Base-by-base conservation (phyloP, 2,329 filamentous ascomycete genomes). In the Pyricularia pennisetigena region DNA sequence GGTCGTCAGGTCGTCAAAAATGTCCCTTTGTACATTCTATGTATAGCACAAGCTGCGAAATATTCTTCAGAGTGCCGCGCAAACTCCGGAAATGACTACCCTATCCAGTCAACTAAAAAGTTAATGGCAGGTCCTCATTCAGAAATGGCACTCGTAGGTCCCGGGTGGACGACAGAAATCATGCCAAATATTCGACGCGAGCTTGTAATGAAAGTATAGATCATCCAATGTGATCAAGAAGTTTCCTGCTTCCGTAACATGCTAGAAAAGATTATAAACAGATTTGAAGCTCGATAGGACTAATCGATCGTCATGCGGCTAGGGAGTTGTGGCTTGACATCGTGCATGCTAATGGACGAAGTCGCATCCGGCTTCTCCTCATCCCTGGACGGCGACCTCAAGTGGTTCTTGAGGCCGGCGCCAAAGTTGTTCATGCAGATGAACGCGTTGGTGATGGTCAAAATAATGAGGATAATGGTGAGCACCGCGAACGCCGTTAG, bases 401-500 rank as follows among this genome's bases (percentile, higher is more conserved):
- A 77, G 76, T 98, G 94, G 10, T 88, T 89, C 82, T 96, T 97
- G 70, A 99, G 83, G 9, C 95, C 95, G 72, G 90, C 89, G 78
- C 90, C 87, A 80, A 98, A 99, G 81, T 98, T 98, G 78, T 85
- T 82, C 79, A 93, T 94, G 84, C 94, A 98, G 74, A 94, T 84
- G 75, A 91, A 88, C 57, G 93, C 94, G 73, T 97, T 94, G 77
- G 86, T 80, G 73, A 99, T 97, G 69, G 95, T 99, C 71, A 93
- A 82, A 67, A 98, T 81, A 73, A 99, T 92, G 70, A 98, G 82
- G 30, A 96, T 79, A 69, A 99, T 92, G 59, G 95, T 97, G 74
- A 99, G 90, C 71, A 97, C 88, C 67, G 95, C 94, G 75, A 99
- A 99, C 69, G 93, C 92, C 5, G 94, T 97, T 75, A 99, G 83